Conservation (phyloP, 805 yeast genomes). For the Nakazawaea sp. region DNA sequence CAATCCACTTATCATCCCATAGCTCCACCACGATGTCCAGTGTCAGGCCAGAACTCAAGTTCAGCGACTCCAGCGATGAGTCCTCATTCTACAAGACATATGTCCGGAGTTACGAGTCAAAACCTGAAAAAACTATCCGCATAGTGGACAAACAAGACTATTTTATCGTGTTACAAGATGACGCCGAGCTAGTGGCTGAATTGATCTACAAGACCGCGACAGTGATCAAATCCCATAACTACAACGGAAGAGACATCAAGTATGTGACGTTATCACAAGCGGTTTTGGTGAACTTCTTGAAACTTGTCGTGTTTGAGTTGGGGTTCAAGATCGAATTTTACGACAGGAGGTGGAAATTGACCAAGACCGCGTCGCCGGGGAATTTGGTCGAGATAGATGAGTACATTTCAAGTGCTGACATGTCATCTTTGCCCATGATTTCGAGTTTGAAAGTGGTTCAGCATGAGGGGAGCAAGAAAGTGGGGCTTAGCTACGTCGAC, state of each 20-base stretch:
- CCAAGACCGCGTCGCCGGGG: slow-evolving; percentile 79
- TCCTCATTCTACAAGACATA: slow-evolving; percentile 39
- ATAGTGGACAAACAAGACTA: slow-evolving; percentile 80
- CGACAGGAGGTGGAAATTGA: slow-evolving; percentile 53
- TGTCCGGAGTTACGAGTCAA: slow-evolving; percentile 36
- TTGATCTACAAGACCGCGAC: slow-evolving; percentile 76
- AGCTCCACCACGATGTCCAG: no score
- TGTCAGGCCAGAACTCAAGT: slow-evolving; percentile 50
- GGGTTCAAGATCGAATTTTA: slow-evolving; percentile 80
- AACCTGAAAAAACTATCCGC: slow-evolving; percentile 48
- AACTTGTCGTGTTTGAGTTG: slow-evolving; percentile 58
- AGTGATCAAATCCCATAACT: slow-evolving; percentile 49
- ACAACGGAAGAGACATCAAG: slow-evolving; percentile 32
- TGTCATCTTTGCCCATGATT: slow-evolving; percentile 42
- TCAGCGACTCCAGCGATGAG: slow-evolving; percentile 45
- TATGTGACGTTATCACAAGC: slow-evolving; percentile 77
- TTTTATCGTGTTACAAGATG: slow-evolving; percentile 65
- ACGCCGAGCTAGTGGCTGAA: slow-evolving; percentile 81
- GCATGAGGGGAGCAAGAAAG: slow-evolving; percentile 38
- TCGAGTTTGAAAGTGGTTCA: slow-evolving; percentile 40
- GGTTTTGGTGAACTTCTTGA: slow-evolving; percentile 59
- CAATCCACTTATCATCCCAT: no score
- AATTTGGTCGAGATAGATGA: slow-evolving; percentile 76
- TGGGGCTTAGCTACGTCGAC: slow-evolving; percentile 81
- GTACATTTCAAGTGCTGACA: slow-evolving; percentile 40